Evolutionary conservation across 306 rosid genomes (phyloP), one percentile per base, ranked within the genome.

Genomic region (Vachellia collinsii): DNA sequence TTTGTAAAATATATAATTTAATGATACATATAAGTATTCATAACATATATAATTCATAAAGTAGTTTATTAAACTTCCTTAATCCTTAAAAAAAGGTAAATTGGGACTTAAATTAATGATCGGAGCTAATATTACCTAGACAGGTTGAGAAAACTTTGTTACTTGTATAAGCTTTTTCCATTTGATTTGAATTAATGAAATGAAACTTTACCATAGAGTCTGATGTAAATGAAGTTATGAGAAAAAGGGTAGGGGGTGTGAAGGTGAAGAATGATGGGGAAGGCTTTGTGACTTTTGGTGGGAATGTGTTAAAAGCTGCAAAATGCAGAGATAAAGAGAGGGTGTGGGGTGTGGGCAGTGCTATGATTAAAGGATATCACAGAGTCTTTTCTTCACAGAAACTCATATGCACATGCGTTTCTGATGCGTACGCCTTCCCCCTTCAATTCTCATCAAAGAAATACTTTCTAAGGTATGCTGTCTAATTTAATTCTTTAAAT

Each of bases 371-470:
- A 29, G 34, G 37, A 58, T 62, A 23, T 61, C 17, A 12, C n/a
- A 3, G 11, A 62, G 29, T 36, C 43, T 70, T 86, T 86, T 70
- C n/a, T 82, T 88, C 88, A 83, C 89, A 76, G 82, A 88, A 83
- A 85, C 51, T 82, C 70, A 80, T 37, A 66, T 80, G 44, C 69
- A 5, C 69, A 13, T 63, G 42, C 20, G 16, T 13, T 63, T 63
- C 22, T 29, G 34, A 29, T 29, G 8, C 0, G 12, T 7, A 8
- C 29, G 20, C 4, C n/a, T 50, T 16, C 56, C 16, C 20, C 1
- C 20, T 50, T 50, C 56, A 50, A 50, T 14, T 50, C 20, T 38
- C 42, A 38, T 38, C 42, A 38, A 29, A 29, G 34, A 29, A 29
- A 29, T 29, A 29, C 34, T 29, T 29, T 29, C 34, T 29, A 0